Conservation (phyloP, 2,329 filamentous ascomycete species). For the Tolypocladium inflatum region DNA sequence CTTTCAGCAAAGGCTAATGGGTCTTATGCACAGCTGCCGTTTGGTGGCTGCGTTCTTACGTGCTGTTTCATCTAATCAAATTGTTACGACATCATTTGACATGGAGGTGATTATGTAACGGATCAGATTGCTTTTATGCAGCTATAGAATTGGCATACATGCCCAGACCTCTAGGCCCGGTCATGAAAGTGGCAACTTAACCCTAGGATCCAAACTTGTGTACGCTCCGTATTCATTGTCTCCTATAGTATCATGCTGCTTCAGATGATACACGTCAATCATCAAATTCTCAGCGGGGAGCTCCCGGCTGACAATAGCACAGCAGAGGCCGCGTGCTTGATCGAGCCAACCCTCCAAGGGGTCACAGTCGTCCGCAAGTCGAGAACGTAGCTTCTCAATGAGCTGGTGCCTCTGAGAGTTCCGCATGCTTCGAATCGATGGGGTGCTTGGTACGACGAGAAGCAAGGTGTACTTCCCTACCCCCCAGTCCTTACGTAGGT, state of each 20-base stretch:
- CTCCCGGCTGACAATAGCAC: neutral
- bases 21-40: too few relatives aligned
- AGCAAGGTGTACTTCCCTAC: neutral
- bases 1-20: too few relatives aligned
- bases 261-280: constrained; percentile 1
- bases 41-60: too few relatives aligned
- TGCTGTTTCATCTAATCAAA: too few relatives aligned
- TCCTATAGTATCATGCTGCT: neutral
- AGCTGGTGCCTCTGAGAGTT: neutral
- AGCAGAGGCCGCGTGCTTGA: neutral
- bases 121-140: too few relatives aligned
- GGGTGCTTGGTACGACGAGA: neutral
- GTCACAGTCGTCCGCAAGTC: neutral
- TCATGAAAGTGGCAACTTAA: neutral
- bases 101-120: too few relatives aligned
- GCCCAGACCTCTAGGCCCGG: too few relatives aligned
- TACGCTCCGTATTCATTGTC: neutral
- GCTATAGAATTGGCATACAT: too few relatives aligned
- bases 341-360: neutral
- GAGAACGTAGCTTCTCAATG: neutral
- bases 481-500: neutral
- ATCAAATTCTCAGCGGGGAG: constrained; percentile 1
- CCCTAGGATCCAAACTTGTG: neutral
- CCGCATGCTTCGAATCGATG: neutral
- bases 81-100: too few relatives aligned